Percentiles rank a stretch among this genome's conserved stretches.
These are phyloP conservation scores for Botrytis aclada DNA, from an alignment of 2,329 filamentous ascomycete species.

Conservation along the genomic window DNA sequence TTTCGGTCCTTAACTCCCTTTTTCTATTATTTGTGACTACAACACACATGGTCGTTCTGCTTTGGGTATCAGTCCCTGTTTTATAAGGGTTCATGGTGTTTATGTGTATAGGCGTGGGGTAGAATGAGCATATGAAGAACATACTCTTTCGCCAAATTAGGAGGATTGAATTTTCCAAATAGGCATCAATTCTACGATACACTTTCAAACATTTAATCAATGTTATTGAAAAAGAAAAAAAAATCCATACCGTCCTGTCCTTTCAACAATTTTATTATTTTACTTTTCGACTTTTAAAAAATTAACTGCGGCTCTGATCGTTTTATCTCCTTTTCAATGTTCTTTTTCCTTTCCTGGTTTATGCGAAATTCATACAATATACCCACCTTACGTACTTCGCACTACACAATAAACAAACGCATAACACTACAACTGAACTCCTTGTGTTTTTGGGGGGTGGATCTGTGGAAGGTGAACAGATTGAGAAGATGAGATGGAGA, in stretches of 20 bases:
- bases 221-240: constrained; percentile 19
- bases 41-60: constrained; percentile 26
- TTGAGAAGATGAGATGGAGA: not conserved
- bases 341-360: constrained; percentile 11
- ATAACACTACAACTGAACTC: constrained; percentile 1
- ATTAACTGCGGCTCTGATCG: not conserved
- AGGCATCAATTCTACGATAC: constrained; percentile 30
- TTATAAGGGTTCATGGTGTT: constrained; percentile 33
- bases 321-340: constrained; percentile 17
- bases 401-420: not conserved
- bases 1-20: constrained; percentile 29
- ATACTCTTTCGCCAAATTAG: constrained; percentile 28
- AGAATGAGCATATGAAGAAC: constrained; percentile 32
- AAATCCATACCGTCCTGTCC: constrained; percentile 36
- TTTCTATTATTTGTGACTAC: constrained; percentile 22
- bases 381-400: constrained; percentile 10
- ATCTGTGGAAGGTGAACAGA: not conserved
- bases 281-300: constrained; percentile 21
- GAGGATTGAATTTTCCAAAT: constrained; percentile 24
- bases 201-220: constrained; percentile 20
- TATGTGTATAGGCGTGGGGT: constrained; percentile 38
- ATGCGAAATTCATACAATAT: constrained; percentile 16
- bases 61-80: constrained; percentile 27
- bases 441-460: not conserved
- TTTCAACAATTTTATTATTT: constrained; percentile 28